Percentiles rank a stretch among this genome's conserved stretches.
Conservation (phyloP, 208 protist genomes). For the Trypanosoma caninum region DNA sequence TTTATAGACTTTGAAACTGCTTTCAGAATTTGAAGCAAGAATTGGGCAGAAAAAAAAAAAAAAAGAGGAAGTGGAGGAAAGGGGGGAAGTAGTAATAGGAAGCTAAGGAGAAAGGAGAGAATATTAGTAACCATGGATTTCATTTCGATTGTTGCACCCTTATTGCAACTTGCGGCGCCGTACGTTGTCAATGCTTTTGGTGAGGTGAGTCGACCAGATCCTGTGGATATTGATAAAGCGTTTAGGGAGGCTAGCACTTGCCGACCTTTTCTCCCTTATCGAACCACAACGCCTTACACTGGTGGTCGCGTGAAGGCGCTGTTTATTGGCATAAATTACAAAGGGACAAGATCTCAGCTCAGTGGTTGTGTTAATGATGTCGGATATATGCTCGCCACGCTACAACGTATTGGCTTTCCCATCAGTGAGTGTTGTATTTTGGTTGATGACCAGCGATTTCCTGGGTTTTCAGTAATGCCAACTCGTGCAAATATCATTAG, state of each 20-base stretch:
- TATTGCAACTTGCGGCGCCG: slow-evolving; percentile 25
- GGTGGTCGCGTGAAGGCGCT: slow-evolving; percentile 84
- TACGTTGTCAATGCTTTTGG: slow-evolving; percentile 55
- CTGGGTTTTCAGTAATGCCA: slow-evolving; percentile 64
- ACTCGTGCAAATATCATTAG: slow-evolving; percentile 83
- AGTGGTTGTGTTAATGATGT: slow-evolving; percentile 89
- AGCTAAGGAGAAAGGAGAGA: background rate
- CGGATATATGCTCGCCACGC: slow-evolving; percentile 64
- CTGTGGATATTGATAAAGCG: slow-evolving; percentile 56
- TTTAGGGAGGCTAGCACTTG: slow-evolving; percentile 37
- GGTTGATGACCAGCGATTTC: slow-evolving; percentile 76
- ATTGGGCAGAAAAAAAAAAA: slow-evolving; percentile 2
- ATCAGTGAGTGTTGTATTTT: slow-evolving; percentile 83
- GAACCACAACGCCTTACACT: slow-evolving; percentile 63
- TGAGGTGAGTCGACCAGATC: slow-evolving; percentile 44
- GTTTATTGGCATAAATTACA: slow-evolving; percentile 93
- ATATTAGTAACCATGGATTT: too few species aligned
- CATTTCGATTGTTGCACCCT: too few species aligned
- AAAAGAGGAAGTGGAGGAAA: background rate
- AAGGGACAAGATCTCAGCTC: slow-evolving; percentile 50
- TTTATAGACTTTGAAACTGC: too few species aligned
- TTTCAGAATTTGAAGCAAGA: background rate
- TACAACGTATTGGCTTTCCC: slow-evolving; percentile 80
- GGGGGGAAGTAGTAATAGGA: slow-evolving; percentile 1
- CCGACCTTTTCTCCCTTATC: slow-evolving; percentile 68